phyloP scores from a whole-genome alignment of 768 basidiomycete species.

The Galerina sulciceps region DNA sequence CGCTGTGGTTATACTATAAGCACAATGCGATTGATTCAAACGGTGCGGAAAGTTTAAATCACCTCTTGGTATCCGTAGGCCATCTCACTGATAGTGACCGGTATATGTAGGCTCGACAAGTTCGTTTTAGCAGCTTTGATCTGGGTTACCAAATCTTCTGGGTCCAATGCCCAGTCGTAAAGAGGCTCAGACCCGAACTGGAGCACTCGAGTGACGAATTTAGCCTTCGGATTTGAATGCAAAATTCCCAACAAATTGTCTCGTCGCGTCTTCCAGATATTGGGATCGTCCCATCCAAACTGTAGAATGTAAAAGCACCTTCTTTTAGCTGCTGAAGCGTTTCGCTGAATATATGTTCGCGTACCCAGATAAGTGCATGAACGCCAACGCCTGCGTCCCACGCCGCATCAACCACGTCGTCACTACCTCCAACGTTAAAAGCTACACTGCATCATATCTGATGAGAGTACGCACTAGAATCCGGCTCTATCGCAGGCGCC shows the following conservation, averaged over 20 bases:
- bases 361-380: conserved; percentile 75
- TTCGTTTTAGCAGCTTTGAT: conserved; percentile 52
- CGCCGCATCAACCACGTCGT: conserved; percentile 69
- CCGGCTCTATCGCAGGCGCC: conserved; percentile 48
- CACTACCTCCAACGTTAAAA: conserved; percentile 25
- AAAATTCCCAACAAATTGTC: conserved; percentile 55
- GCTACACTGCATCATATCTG: background rate
- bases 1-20: conserved; percentile 16
- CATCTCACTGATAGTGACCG: conserved; percentile 71
- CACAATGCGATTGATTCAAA: background rate
- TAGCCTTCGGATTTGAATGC: conserved; percentile 63
- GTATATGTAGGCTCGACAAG: conserved; percentile 57
- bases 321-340: background rate
- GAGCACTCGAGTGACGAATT: conserved; percentile 65
- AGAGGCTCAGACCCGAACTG: conserved; percentile 79
- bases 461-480: conserved; percentile 44
- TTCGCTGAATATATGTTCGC: conserved; percentile 10
- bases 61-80: conserved; percentile 61
- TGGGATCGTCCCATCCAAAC: conserved; percentile 52
- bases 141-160: conserved; percentile 52
- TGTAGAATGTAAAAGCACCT: conserved; percentile 14
- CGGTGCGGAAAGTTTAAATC: background rate
- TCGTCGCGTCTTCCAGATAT: conserved; percentile 59
- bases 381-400: conserved; percentile 73
- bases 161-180: conserved; percentile 58